Conservation (phyloP, 805 yeast genomes). For the Cyberlindnera lachancei region DNA sequence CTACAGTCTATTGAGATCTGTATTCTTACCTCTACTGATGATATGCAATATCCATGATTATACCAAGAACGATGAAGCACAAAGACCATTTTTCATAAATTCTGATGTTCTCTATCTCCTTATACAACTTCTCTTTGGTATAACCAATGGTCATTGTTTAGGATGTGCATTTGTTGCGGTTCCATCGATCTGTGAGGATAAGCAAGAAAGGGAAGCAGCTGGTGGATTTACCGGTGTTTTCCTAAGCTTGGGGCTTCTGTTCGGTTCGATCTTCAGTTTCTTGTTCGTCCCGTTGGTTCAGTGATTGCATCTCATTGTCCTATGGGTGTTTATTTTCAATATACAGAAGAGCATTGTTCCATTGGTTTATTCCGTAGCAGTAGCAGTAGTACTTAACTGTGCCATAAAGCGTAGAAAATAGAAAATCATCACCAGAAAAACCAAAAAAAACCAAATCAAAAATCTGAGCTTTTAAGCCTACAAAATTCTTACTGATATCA, state of each 20-base stretch:
- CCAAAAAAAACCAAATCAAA: too few species aligned
- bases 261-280: slow-evolving; percentile 75
- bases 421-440: too few species aligned
- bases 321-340: too few species aligned
- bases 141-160: slow-evolving; percentile 80
- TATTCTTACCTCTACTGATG: slow-evolving; percentile 66
- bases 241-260: slow-evolving; percentile 68
- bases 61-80: too few species aligned
- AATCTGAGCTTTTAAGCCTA: too few species aligned
- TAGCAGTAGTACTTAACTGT: too few species aligned
- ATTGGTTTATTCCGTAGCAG: too few species aligned
- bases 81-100: slow-evolving; percentile 24
- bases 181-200: slow-evolving; percentile 49
- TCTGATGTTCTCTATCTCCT: slow-evolving; percentile 63
- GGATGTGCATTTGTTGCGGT: slow-evolving; percentile 77
- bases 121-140: slow-evolving; percentile 72
- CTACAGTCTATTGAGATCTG: slow-evolving; percentile 48
- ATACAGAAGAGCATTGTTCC: too few species aligned
- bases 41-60: slow-evolving; percentile 61
- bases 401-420: too few species aligned
- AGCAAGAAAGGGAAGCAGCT: slow-evolving; percentile 83
- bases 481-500: too few species aligned
- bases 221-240: slow-evolving; percentile 87
- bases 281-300: slow-evolving; percentile 36
- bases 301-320: too few species aligned